Evolutionary conservation across 2,329 filamentous ascomycete genomes (phyloP).

Genomic region (Colletotrichum sp.): DNA sequence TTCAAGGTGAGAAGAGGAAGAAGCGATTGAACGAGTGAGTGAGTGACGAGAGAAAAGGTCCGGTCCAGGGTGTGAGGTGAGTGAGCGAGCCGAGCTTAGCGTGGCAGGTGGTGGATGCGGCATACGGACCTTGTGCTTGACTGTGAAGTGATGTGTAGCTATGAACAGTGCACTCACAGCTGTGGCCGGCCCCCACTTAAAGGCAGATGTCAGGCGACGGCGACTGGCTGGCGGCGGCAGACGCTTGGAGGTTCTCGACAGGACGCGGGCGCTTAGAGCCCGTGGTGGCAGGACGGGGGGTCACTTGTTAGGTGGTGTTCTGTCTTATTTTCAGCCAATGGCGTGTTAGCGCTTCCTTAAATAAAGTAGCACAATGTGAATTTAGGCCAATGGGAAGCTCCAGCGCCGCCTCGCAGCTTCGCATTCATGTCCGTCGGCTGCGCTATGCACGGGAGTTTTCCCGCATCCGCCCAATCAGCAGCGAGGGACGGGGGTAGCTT

Average conservation of each 20-base stretch:
- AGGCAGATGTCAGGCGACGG: conserved; percentile 11
- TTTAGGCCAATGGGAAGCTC: conserved; percentile 33
- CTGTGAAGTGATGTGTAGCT: not conserved
- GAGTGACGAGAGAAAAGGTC: not conserved
- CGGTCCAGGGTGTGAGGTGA: conserved; percentile 13
- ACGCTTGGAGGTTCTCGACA: not conserved
- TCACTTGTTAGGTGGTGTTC: not conserved
- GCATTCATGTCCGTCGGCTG: not conserved
- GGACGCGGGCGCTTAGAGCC: conserved; percentile 18
- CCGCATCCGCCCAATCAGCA: conserved; percentile 1
- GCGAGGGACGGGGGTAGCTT: not conserved
- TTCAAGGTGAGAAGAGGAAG: not conserved
- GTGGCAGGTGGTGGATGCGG: not conserved
- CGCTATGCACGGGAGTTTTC: conserved; percentile 5
- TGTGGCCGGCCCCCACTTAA: not conserved
- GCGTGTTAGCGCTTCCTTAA: conserved; percentile 24
- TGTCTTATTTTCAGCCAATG: conserved; percentile 28
- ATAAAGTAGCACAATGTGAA: conserved; percentile 30
- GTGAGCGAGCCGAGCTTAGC: conserved; percentile 10
- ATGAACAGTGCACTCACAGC: not conserved
- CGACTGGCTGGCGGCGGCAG: conserved; percentile 3
- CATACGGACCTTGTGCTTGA: not conserved
- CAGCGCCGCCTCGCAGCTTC: not conserved
- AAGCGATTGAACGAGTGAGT: not conserved
- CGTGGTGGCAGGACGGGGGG: not conserved